Conservation (phyloP, 495 filamentous ascomycete genomes). For the Aspergillus baeticus region DNA sequence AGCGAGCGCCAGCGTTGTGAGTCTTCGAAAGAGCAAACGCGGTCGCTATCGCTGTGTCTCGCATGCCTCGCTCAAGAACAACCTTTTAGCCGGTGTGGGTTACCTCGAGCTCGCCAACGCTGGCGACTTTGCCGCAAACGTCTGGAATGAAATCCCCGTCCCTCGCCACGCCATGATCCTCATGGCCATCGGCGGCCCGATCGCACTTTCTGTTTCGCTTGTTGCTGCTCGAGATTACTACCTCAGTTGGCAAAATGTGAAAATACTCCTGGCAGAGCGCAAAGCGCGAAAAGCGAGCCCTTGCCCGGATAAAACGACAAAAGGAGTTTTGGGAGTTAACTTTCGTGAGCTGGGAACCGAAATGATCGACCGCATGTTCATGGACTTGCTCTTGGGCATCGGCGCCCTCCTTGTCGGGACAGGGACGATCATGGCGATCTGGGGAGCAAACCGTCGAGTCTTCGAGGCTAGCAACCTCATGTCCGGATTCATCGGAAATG, state of each 20-base stretch:
- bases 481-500: slow-evolving; percentile 38
- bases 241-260: slow-evolving; percentile 46
- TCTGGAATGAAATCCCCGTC: slow-evolving; percentile 50
- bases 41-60: neutral
- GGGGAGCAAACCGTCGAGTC: slow-evolving; percentile 38
- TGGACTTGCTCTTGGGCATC: slow-evolving; percentile 47
- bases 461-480: slow-evolving; percentile 47
- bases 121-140: slow-evolving; percentile 53
- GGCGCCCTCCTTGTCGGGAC: slow-evolving; percentile 47
- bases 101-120: slow-evolving; percentile 54
- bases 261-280: slow-evolving; percentile 37
- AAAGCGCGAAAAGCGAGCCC: neutral
- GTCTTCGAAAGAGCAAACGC: neutral
- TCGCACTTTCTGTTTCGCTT: slow-evolving; percentile 43
- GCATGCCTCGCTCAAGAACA: slow-evolving; percentile 29
- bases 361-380: slow-evolving; percentile 39
- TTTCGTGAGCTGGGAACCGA: slow-evolving; percentile 37
- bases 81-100: slow-evolving; percentile 44
- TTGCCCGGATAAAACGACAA: slow-evolving; percentile 16
- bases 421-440: slow-evolving; percentile 52
- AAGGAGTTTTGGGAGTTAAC: slow-evolving; percentile 2
- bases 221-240: slow-evolving; percentile 41
- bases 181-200: slow-evolving; percentile 49
- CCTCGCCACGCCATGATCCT: slow-evolving; percentile 43
- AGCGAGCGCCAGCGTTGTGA: neutral